Evolutionary conservation across 2,329 filamentous ascomycete species (phyloP).

Genomic region (Talaromyces rugulosus): DNA sequence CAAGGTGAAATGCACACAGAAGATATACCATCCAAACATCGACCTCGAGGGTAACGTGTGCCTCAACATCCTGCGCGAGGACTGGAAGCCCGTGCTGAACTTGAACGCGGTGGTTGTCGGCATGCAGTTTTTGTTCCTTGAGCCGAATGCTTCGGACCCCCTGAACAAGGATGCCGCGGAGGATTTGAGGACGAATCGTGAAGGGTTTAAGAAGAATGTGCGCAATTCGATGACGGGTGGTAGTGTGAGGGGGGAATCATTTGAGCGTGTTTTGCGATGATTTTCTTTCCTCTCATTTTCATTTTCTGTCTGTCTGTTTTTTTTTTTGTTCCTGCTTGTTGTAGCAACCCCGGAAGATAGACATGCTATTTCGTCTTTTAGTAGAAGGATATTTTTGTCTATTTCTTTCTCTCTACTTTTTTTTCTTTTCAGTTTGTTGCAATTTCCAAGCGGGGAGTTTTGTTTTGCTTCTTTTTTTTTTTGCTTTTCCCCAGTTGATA

Average conservation of each 20-base stretch:
- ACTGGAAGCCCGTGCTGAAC: conserved; percentile 98
- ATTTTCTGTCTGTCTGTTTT: neutral
- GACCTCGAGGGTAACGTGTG: conserved; percentile 97
- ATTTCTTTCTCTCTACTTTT: neutral
- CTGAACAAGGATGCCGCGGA: conserved; percentile 97
- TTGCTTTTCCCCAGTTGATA: neutral
- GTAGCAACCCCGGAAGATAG: neutral
- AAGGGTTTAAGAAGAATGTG: conserved; percentile 89
- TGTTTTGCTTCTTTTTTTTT: neutral
- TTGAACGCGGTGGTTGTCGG: conserved; percentile 95
- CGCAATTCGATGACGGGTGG: conserved; percentile 78
- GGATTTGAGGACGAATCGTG: conserved; percentile 78
- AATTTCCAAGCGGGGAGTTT: neutral
- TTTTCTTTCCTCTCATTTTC: neutral
- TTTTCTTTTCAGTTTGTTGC: neutral
- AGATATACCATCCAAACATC: conserved; percentile 99
- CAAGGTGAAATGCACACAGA: conserved; percentile 94
- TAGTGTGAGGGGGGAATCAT: conserved; percentile 64
- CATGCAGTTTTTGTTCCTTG: conserved; percentile 93
- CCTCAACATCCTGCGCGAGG: conserved; percentile 92
- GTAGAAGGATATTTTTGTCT: neutral
- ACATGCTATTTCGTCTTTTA: neutral
- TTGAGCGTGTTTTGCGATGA: conserved; percentile 73
- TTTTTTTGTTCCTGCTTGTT: neutral
- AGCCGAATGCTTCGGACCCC: conserved; percentile 96